phyloP scores from a whole-genome alignment of 495 filamentous ascomycete genomes.

The Hypoxylon fuscum region DNA sequence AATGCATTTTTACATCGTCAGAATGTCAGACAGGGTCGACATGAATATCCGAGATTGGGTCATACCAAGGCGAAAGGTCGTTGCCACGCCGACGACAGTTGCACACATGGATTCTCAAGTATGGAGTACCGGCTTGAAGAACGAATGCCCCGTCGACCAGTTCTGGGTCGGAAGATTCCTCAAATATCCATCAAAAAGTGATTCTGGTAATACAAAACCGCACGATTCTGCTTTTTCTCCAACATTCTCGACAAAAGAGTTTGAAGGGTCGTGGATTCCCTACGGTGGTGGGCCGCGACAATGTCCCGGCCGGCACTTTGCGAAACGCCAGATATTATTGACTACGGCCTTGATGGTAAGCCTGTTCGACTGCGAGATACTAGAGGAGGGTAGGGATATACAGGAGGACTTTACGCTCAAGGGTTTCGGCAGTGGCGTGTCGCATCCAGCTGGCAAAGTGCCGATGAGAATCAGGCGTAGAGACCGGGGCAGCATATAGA shows the following conservation, averaged over 20 bases:
- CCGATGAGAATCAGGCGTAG: slow-evolving; percentile 28
- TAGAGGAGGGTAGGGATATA: slow-evolving; percentile 22
- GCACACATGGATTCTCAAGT: slow-evolving; percentile 43
- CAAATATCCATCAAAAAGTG: slow-evolving; percentile 17
- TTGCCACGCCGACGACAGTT: slow-evolving; percentile 34
- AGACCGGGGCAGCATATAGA: slow-evolving; percentile 1
- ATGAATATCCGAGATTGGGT: slow-evolving; percentile 42
- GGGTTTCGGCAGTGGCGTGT: slow-evolving; percentile 40
- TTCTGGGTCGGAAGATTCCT: slow-evolving; percentile 46
- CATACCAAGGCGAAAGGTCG: slow-evolving; percentile 28
- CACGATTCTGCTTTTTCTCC: slow-evolving; percentile 9
- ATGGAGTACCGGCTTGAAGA: slow-evolving; percentile 40
- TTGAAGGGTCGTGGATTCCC: slow-evolving; percentile 49
- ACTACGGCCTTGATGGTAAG: slow-evolving; percentile 39
- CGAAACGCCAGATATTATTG: slow-evolving; percentile 45
- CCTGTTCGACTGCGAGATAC: slow-evolving; percentile 45
- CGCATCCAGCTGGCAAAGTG: slow-evolving; percentile 30
- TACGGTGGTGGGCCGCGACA: slow-evolving; percentile 44
- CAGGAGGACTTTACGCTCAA: slow-evolving; percentile 35
- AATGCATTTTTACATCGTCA: slow-evolving; percentile 44
- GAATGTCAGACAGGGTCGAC: slow-evolving; percentile 30
- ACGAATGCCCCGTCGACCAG: slow-evolving; percentile 38
- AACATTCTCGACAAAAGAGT: slow-evolving; percentile 42
- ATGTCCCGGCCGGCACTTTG: slow-evolving; percentile 48
- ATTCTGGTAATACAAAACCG: background rate